Base-by-base conservation (phyloP, 2,329 filamentous ascomycete species). In the Pseudonectria buxi region DNA sequence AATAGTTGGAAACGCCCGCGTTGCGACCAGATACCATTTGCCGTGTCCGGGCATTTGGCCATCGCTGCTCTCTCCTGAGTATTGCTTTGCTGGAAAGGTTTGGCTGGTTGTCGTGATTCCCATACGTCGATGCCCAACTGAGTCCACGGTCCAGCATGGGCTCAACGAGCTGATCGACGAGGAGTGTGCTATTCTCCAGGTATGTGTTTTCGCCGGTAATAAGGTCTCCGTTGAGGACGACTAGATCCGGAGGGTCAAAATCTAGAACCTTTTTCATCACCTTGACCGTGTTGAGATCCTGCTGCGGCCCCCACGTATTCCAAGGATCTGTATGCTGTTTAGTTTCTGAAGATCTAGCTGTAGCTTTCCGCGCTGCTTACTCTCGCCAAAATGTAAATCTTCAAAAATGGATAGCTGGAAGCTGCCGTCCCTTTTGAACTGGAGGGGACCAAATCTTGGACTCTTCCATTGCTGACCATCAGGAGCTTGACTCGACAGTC, bases 221-320 rank as follows among this genome's bases (percentile, higher is more conserved):
- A 1, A 85, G 61, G 46, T 86, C 81, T 10, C 81, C 81, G 37
- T 84, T 85, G 6, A 85, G 53, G 2, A 86, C 72, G 1, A 81
- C 78, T 0, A 86, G 62, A 24, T 77, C 65, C 0, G 74, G 70
- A 0, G 33, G 28, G 25, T 52, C 49, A 4, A 33, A 41, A 36
- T 64, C 57, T 0, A 67, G 51, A 11, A 67, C 43, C 4, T 43
- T 41, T 7, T 55, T 46, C 12, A 66, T 54, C 4, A 67, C 61
- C n/a, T 47, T 45, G 28, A 57, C 47, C 1, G 62, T 55, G 12
- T 53, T 51, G 30, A 54, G 37, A 41, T 67, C 63, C 37, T 66
- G 61, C 14, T 54, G 45, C 2, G 62, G 59, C 0, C 63, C 63
- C 22, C 14, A 37, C 13, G 9, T 42, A 43, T 14, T 14, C 9